Percentiles rank a stretch among this genome's conserved stretches.
These are phyloP conservation scores for Solanum bukasovii DNA, from an alignment of 257 asterid species.

Conservation along the genomic window DNA sequence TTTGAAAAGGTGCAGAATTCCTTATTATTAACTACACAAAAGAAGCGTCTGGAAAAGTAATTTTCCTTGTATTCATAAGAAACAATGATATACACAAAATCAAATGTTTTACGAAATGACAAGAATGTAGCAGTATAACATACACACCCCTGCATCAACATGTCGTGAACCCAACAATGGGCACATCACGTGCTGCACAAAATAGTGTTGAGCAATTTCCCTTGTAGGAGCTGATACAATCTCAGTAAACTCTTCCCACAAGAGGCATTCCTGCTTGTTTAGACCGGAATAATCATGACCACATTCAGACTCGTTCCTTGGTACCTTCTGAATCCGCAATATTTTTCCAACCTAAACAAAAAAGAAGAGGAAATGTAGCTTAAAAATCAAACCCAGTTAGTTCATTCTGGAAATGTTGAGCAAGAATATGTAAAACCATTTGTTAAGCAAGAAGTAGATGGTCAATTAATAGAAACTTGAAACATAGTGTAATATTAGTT, in stretches of 20 bases:
- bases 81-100: not conserved
- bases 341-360: constrained; percentile 62
- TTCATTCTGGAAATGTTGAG: too few species aligned
- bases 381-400: too few species aligned
- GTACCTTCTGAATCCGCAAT: constrained; percentile 60
- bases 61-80: not conserved
- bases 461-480: too few species aligned
- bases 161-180: constrained; percentile 73
- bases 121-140: not conserved
- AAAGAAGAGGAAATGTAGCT: too few species aligned
- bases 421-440: too few species aligned
- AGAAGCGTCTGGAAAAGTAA: not conserved
- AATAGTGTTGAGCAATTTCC: constrained; percentile 59
- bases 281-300: constrained; percentile 29
- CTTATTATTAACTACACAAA: not conserved
- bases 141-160: constrained; percentile 85
- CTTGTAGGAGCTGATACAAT: constrained; percentile 64
- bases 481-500: too few species aligned
- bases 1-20: not conserved
- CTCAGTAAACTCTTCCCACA: constrained; percentile 57
- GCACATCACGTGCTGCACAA: constrained; percentile 69
- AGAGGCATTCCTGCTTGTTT: constrained; percentile 39
- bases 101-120: not conserved
- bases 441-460: too few species aligned
- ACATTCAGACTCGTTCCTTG: constrained; percentile 34